Evolutionary conservation across 441 rosid genomes (phyloP), one percentile per base, ranked within the genome.

Genomic region (Viola pubescens): DNA sequence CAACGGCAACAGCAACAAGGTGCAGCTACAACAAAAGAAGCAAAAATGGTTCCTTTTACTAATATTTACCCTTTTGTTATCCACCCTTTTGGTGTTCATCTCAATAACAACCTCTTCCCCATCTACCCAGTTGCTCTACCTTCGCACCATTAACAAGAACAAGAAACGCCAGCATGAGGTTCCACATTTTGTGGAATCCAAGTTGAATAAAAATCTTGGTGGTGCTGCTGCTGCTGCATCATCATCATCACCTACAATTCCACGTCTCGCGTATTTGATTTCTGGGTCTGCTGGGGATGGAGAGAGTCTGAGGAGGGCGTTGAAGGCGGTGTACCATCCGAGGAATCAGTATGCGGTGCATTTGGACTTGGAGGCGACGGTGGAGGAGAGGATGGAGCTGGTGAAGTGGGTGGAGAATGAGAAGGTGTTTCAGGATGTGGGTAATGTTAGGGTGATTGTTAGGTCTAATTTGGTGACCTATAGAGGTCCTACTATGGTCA

Each of bases 1-100:
- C n/a, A n/a, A 46, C 67, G 64, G 10, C 10, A 49, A 4, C 47
- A 66, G 55, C 13, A 64, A 13, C 55, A 63, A 43, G 52, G 52
- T 38, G 6, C 63, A 43, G 13, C 69, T 64, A 64, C 63, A 70
- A 3, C 79, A 68, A 54, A 80, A 76, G 77, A 82, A 69, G 69
- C 73, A 56, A 43, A 78, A 63, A 56, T 78, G 85, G 81, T 76
- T 74, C 60, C 56, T 78, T 9, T 68, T 73, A 16, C 47, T 82
- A 0, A 65, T 64, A 5, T 66, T 59, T 10, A 66, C 82, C 3
- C 79, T 74, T 8, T 55, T 77, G 4, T 60, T 80, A 41, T 76
- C 85, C 4, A 74, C 87, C 39, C 54, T 79, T 4, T 70, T 79
- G 55, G 57, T 79, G 62, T 12, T 70, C 52, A 40, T 74, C 38